A percentile compares a stretch with the other conserved stretches of the same genome.
Conservation (phyloP, 2,329 filamentous ascomycete species). For the Neonectria ditissima region DNA sequence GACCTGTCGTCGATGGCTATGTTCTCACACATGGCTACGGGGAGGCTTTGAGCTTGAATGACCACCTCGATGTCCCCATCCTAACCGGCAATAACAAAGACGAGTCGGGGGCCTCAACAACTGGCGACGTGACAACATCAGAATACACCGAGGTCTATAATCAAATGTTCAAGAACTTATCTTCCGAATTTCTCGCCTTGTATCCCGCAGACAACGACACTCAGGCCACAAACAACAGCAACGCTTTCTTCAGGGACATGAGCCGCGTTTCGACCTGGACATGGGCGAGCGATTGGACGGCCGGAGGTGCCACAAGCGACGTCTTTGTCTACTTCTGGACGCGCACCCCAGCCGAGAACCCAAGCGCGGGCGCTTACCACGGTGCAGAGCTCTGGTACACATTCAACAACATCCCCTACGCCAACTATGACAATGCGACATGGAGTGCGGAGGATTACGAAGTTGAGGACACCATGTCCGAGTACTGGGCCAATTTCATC, state of each 20-base stretch:
- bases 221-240: slow-evolving; percentile 1
- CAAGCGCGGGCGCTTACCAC: background rate
- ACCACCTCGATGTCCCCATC: slow-evolving; percentile 10
- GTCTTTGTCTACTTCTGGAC: slow-evolving; percentile 12
- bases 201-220: background rate
- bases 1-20: slow-evolving; percentile 7
- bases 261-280: slow-evolving; percentile 8
- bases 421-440: slow-evolving; percentile 8
- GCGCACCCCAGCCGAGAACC: slow-evolving; percentile 3
- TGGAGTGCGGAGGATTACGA: slow-evolving; percentile 4
- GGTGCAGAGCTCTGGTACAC: slow-evolving; percentile 14
- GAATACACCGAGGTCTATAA: slow-evolving; percentile 1
- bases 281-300: slow-evolving; percentile 3
- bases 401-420: slow-evolving; percentile 19
- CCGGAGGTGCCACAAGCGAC: slow-evolving; percentile 3
- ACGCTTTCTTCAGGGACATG: slow-evolving; percentile 13
- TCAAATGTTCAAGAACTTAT: slow-evolving; percentile 10
- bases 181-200: slow-evolving; percentile 2
- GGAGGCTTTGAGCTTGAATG: slow-evolving; percentile 1
- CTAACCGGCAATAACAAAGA: slow-evolving; percentile 18
- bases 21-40: slow-evolving; percentile 8
- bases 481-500: slow-evolving; percentile 18
- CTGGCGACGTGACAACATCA: background rate
- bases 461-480: slow-evolving; percentile 1
- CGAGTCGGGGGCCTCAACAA: slow-evolving; percentile 1